phyloP scores from a whole-genome alignment of 1,284 basidiomycete genomes.

The Dichomitus squalens region DNA sequence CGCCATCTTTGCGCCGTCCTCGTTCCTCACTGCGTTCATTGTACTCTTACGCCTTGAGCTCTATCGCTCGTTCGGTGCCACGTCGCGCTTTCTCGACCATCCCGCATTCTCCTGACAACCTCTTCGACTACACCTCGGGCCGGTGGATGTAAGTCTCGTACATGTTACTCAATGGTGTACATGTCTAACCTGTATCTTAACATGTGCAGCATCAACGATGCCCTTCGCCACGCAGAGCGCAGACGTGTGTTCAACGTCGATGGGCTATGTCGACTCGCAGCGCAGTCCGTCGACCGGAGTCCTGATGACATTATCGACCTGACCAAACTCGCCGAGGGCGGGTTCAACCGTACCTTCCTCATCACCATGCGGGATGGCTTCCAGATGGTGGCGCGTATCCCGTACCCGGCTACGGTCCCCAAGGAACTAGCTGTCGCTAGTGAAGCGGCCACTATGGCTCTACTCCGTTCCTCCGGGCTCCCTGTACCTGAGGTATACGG shows the following conservation, averaged over 20 bases:
- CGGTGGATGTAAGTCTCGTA: slow-evolving; percentile 44
- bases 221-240: slow-evolving; percentile 47
- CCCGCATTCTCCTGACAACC: slow-evolving; percentile 33
- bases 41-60: neutral
- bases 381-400: slow-evolving; percentile 50
- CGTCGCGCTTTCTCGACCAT: slow-evolving; percentile 38
- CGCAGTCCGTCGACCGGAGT: slow-evolving; percentile 42
- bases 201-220: slow-evolving; percentile 42
- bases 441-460: slow-evolving; percentile 53
- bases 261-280: slow-evolving; percentile 47
- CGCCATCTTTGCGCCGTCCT: neutral
- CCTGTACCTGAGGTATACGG: slow-evolving; percentile 52
- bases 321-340: slow-evolving; percentile 47
- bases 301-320: slow-evolving; percentile 38
- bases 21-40: neutral
- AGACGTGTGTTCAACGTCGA: slow-evolving; percentile 43
- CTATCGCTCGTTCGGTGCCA: slow-evolving; percentile 27
- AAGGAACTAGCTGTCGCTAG: slow-evolving; percentile 50
- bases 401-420: slow-evolving; percentile 46
- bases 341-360: slow-evolving; percentile 47
- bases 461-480: slow-evolving; percentile 47
- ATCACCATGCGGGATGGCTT: slow-evolving; percentile 47
- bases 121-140: slow-evolving; percentile 48
- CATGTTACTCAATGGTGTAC: slow-evolving; percentile 29
- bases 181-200: slow-evolving; percentile 32